These are phyloP conservation scores for Colletotrichum lentis DNA, from an alignment of 2,329 filamentous ascomycete genomes.

Conservation along the genomic window DNA sequence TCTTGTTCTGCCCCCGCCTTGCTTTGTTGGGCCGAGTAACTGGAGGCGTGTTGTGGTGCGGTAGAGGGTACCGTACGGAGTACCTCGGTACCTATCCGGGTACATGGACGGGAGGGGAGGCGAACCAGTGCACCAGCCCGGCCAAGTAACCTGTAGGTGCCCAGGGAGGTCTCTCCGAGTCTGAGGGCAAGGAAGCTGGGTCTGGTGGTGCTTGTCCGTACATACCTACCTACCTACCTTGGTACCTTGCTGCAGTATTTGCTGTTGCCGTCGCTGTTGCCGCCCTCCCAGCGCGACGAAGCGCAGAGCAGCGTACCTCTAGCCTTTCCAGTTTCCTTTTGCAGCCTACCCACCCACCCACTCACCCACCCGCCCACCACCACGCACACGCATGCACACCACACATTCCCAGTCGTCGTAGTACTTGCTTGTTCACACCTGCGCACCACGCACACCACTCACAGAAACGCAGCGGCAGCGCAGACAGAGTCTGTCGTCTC, in stretches of 20 bases:
- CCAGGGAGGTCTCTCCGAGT: neutral
- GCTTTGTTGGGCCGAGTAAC: constrained; percentile 29
- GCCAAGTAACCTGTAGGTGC: too few relatives aligned
- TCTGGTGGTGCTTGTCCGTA: neutral
- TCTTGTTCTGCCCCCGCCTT: constrained; percentile 30
- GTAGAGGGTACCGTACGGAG: neutral
- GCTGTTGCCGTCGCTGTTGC: neutral
- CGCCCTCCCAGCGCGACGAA: neutral
- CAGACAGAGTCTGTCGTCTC: neutral
- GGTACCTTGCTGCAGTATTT: constrained; percentile 6
- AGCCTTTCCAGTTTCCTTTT: neutral
- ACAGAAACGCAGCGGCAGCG: neutral
- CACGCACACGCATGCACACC: constrained; percentile 14
- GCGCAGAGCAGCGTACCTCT: neutral
- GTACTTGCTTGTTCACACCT: neutral
- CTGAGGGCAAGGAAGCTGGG: constrained; percentile 20
- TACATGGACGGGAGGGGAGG: constrained; percentile 4
- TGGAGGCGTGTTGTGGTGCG: neutral
- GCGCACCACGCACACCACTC: constrained; percentile 2
- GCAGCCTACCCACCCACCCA: neutral
- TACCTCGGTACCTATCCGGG: neutral
- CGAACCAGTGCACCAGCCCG: neutral
- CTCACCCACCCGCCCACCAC: neutral
- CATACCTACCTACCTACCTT: neutral
- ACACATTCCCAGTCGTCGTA: constrained; percentile 14